Evolutionary conservation across 495 filamentous ascomycete genomes (phyloP).

Genomic region (Penicillium flavigenum): DNA sequence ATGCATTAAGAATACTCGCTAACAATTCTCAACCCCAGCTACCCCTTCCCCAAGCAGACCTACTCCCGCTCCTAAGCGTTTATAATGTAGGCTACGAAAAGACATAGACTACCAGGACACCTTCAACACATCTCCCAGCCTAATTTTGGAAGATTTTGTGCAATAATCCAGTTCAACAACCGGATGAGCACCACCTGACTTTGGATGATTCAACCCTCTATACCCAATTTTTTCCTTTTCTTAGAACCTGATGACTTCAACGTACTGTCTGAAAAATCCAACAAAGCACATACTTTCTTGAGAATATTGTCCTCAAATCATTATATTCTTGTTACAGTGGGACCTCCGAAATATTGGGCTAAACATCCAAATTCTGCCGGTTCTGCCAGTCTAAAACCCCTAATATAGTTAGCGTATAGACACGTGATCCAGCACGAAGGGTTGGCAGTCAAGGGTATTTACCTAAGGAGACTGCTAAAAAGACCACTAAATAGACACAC

Average conservation of each 20-base stretch:
- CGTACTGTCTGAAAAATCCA: constrained; percentile 38
- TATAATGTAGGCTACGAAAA: constrained; percentile 13
- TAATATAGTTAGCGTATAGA: too few species aligned
- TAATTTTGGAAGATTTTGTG: constrained; percentile 20
- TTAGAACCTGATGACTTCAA: constrained; percentile 23
- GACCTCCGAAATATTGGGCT: too few species aligned
- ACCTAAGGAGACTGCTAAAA: too few species aligned
- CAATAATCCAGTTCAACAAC: constrained; percentile 15
- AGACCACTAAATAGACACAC: too few species aligned
- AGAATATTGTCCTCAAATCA: background rate
- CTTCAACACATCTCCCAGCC: constrained; percentile 25
- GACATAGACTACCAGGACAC: constrained; percentile 23
- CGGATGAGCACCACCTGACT: constrained; percentile 23
- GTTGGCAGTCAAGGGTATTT: too few species aligned
- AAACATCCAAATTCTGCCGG: too few species aligned
- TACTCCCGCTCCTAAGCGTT: constrained; percentile 52
- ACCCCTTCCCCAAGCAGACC: constrained; percentile 79
- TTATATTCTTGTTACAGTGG: too few species aligned
- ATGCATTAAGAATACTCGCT: constrained; percentile 3
- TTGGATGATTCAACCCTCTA: constrained; percentile 54
- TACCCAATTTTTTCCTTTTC: constrained; percentile 34
- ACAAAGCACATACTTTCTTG: background rate
- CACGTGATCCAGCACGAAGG: too few species aligned
- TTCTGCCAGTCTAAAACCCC: too few species aligned
- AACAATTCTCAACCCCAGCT: constrained; percentile 49